Percentiles rank a stretch among this genome's conserved stretches.
Evolutionary conservation across 345 rosid species (phyloP).

Genomic region (Hypericum perforatum): DNA sequence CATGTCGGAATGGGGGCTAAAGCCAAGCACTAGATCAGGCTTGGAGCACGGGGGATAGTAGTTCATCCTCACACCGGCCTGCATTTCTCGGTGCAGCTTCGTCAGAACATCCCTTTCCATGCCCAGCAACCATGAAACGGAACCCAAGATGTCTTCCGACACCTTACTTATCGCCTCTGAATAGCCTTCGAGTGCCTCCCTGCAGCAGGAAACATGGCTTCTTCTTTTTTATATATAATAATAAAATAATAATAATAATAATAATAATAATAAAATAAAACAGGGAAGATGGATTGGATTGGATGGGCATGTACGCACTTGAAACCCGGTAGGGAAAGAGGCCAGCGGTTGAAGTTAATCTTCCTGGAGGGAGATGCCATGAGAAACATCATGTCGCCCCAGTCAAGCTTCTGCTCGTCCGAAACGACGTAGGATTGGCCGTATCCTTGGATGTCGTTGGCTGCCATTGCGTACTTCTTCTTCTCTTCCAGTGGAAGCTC

Average conservation of each 20-base stretch:
- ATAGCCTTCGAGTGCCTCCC: constrained; percentile 19
- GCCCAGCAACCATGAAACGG: constrained; percentile 20
- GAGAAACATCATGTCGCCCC: constrained; percentile 20
- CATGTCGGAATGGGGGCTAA: constrained; percentile 22
- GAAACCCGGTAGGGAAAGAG: constrained; percentile 9
- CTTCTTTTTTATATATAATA: too few relatives aligned
- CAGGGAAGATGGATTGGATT: too few relatives aligned
- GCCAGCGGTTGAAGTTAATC: constrained; percentile 20
- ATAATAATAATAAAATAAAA: too few relatives aligned
- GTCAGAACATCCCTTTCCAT: constrained; percentile 17
- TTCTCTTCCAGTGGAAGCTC: constrained; percentile 21
- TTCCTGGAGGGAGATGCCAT: constrained; percentile 9
- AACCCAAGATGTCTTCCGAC: constrained; percentile 14
- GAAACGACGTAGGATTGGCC: constrained; percentile 23
- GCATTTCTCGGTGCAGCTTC: constrained; percentile 15
- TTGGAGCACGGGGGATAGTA: constrained; percentile 21
- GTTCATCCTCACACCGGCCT: constrained; percentile 16
- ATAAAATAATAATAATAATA: too few relatives aligned
- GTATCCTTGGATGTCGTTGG: constrained; percentile 21
- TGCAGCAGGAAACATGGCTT: too few relatives aligned
- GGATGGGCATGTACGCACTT: constrained; percentile 9
- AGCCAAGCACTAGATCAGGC: constrained; percentile 19
- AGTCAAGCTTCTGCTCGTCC: constrained; percentile 20
- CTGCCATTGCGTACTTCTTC: constrained; percentile 14
- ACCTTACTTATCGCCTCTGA: constrained; percentile 7